These are phyloP conservation scores for Mrakia blollopis DNA, from an alignment of 768 basidiomycete species.

Conservation along the genomic window DNA sequence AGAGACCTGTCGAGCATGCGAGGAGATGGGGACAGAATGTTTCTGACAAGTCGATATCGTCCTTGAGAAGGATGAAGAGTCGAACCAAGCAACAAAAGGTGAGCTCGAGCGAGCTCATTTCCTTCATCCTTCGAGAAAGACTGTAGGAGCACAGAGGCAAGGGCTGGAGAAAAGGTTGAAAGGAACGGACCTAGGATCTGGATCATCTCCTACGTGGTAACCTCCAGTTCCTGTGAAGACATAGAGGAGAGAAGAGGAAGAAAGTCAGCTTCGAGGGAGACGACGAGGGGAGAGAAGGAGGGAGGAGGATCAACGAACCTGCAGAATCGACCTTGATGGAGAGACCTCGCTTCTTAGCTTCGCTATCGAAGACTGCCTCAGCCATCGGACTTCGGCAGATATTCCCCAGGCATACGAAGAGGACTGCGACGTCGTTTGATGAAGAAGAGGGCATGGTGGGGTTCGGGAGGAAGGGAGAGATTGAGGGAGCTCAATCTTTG, in stretches of 20 bases:
- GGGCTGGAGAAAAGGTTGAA: neutral
- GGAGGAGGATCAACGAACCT: neutral
- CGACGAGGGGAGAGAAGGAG: neutral
- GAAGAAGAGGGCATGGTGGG: neutral
- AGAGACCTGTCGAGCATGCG: conserved; percentile 17
- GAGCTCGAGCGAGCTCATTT: neutral
- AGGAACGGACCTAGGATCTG: conserved; percentile 18
- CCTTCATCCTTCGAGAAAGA: no score
- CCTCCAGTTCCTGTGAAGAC: conserved; percentile 13
- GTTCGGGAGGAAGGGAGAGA: neutral
- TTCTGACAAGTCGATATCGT: conserved; percentile 14
- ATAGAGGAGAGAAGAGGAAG: neutral
- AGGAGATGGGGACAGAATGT: conserved; percentile 12
- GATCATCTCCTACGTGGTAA: conserved; percentile 22
- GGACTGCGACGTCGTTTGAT: neutral
- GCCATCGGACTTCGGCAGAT: conserved; percentile 22
- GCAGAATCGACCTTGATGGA: conserved; percentile 26
- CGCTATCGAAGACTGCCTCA: conserved; percentile 25
- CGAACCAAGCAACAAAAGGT: no score
- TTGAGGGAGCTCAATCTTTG: neutral
- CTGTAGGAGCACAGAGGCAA: neutral
- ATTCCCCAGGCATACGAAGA: conserved; percentile 29
- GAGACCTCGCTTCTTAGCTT: conserved; percentile 23
- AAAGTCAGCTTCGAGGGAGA: neutral
- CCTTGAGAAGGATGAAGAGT: neutral